A percentile compares a stretch with the other conserved stretches of the same genome.
These are phyloP conservation scores for Stagonosporopsis vannaccii DNA, from an alignment of 2,329 filamentous ascomycete species.

Conservation along the genomic window DNA sequence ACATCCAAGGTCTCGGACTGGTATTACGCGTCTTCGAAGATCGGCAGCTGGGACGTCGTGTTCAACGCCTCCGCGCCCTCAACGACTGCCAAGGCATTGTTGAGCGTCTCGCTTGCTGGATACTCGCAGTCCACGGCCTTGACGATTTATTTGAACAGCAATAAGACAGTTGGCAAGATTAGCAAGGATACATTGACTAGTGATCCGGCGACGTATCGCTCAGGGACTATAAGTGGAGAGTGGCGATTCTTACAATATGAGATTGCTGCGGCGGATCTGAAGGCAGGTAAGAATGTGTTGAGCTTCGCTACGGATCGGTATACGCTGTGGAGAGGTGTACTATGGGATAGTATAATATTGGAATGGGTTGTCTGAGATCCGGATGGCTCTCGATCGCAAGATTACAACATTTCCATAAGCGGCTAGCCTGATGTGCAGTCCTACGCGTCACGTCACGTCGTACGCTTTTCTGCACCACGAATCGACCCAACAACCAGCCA, in stretches of 20 bases:
- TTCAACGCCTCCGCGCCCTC: slow-evolving; percentile 34
- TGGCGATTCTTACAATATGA: slow-evolving; percentile 53
- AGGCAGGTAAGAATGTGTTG: slow-evolving; percentile 39
- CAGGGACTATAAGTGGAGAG: slow-evolving; percentile 53
- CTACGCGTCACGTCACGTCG: neutral
- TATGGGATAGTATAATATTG: slow-evolving; percentile 48
- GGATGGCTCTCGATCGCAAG: neutral
- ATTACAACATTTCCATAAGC: neutral
- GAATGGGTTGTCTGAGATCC: slow-evolving; percentile 32
- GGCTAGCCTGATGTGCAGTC: neutral
- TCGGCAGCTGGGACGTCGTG: slow-evolving; percentile 28
- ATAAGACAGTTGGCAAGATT: slow-evolving; percentile 43
- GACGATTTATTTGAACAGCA: slow-evolving; percentile 47
- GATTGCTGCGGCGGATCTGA: slow-evolving; percentile 31
- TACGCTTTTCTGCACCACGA: neutral
- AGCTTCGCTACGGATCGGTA: slow-evolving; percentile 40
- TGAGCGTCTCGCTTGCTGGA: slow-evolving; percentile 52
- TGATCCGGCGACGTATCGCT: slow-evolving; percentile 51
- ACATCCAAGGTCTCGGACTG: slow-evolving; percentile 45
- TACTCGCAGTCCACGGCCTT: slow-evolving; percentile 49
- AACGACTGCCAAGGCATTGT: slow-evolving; percentile 36
- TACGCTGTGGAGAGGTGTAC: slow-evolving; percentile 44
- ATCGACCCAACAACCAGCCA: neutral
- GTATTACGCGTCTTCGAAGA: slow-evolving; percentile 54
- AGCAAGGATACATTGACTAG: slow-evolving; percentile 32